phyloP scores from a whole-genome alignment of 768 basidiomycete species.

The Panaeolus cyanescens region DNA sequence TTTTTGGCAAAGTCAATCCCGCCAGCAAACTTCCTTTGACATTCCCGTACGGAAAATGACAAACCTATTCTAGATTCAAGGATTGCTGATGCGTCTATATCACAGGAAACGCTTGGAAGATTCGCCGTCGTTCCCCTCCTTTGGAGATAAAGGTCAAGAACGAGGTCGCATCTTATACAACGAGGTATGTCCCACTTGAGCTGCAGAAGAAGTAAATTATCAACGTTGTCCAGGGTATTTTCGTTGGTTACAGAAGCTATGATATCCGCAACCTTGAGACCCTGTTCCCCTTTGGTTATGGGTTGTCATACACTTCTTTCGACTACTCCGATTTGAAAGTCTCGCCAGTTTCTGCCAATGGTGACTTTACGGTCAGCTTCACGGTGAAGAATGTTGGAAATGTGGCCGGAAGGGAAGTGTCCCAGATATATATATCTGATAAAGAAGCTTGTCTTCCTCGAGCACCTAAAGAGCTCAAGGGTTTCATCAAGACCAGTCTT shows the following conservation, averaged over 20 bases:
- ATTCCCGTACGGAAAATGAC: conserved; percentile 42
- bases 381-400: conserved; percentile 45
- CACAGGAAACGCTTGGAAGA: conserved; percentile 51
- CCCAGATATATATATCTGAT: conserved; percentile 50
- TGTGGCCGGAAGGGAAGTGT: conserved; percentile 46
- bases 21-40: conserved; percentile 58
- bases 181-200: conserved; percentile 31
- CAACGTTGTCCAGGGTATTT: conserved; percentile 38
- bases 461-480: conserved; percentile 47
- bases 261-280: conserved; percentile 44
- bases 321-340: conserved; percentile 44
- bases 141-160: conserved; percentile 43
- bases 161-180: conserved; percentile 47
- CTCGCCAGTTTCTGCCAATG: conserved; percentile 30
- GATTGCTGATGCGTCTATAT: not conserved
- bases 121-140: conserved; percentile 48
- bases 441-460: conserved; percentile 42
- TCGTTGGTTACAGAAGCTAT: conserved; percentile 56
- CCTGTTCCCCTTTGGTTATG: conserved; percentile 58
- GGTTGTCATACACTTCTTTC: conserved; percentile 63
- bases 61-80: not conserved
- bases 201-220: conserved; percentile 7
- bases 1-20: conserved; percentile 64
- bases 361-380: conserved; percentile 43
- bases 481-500: conserved; percentile 48